Conservation (phyloP, 768 basidiomycete genomes). For the Antrodiella citrinella region DNA sequence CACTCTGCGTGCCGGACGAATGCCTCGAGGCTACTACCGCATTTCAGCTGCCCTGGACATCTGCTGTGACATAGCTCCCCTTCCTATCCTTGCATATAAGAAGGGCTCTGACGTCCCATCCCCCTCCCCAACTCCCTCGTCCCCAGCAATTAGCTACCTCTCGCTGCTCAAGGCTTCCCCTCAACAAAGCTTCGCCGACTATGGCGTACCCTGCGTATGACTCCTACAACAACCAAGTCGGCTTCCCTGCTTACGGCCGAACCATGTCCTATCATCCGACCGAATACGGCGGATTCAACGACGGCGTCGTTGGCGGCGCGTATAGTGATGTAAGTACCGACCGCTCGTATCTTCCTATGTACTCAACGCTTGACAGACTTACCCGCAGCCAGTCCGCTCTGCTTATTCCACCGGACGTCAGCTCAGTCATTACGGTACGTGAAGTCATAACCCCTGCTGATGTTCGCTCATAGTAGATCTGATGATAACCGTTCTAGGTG, state of each 20-base stretch:
- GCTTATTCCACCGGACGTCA: constrained; percentile 28
- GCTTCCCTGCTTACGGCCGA: constrained; percentile 22
- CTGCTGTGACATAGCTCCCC: background rate
- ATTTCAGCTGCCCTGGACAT: background rate
- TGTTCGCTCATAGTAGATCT: background rate
- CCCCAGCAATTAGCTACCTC: constrained; percentile 3
- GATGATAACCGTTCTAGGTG: too few species aligned
- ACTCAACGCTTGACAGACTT: constrained; percentile 19
- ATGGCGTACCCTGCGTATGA: constrained; percentile 39
- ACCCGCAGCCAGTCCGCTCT: constrained; percentile 39
- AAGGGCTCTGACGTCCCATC: background rate
- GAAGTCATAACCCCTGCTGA: background rate
- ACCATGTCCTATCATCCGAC: constrained; percentile 16
- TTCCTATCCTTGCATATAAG: background rate
- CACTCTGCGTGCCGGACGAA: background rate
- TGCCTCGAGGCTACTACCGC: background rate
- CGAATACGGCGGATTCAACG: constrained; percentile 30
- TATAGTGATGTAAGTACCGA: constrained; percentile 33
- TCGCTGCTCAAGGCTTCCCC: background rate
- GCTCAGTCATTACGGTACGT: constrained; percentile 14
- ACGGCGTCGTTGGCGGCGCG: constrained; percentile 31
- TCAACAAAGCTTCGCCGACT: constrained; percentile 2
- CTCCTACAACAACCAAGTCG: constrained; percentile 28
- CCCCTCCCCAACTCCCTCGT: constrained; percentile 1
- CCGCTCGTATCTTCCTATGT: background rate